Evolutionary conservation across 2,329 filamentous ascomycete species (phyloP), one percentile per base, ranked within the genome.

Genomic region (Alternaria triticina): DNA sequence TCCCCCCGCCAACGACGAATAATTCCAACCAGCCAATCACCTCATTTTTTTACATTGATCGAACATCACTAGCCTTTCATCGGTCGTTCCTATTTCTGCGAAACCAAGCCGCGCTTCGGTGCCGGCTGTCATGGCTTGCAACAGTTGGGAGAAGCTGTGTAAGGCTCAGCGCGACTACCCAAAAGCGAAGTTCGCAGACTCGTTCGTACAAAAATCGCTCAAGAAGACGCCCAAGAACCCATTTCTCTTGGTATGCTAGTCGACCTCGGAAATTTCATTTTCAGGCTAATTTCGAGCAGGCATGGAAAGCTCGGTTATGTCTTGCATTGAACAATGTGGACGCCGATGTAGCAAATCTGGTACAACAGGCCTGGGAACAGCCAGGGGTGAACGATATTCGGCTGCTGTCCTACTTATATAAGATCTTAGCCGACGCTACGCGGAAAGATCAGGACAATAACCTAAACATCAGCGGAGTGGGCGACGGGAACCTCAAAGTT

Each of bases 141-240:
- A 79, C 62, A 70, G 44, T 54, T 79, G 74, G 74, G 77, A 79
- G 15, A 79, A 74, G 59, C 67, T 79, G 28, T 54, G 61, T 11
- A 79, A 74, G 54, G 70, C 74, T 30, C 72, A 73, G 63, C 73
- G 72, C 33, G 75, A 78, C 45, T 74, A 74, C 52, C 70, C 75
- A 13, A 79, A 75, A 63, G 69, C 76, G 40, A 80, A 79, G 67
- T 73, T 74, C 55, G 79, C 77, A 46, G 65, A 75, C 20, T 68
- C 71, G 22, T 74, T 77, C 44, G 74, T 76, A 25, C 66, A 67
- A 40, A 79, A 76, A 60, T 69, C 73, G 40, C 69, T 80, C 25
- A 79, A 80, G 64, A 80, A 79, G 60, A 70, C 69, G 9, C 73
- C 77, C 17, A 68, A 71, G 23, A 78, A 81, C 54, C 75, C 78